Evolutionary conservation across 495 filamentous ascomycete genomes (phyloP).

Genomic region (Aspergillus ostianus): DNA sequence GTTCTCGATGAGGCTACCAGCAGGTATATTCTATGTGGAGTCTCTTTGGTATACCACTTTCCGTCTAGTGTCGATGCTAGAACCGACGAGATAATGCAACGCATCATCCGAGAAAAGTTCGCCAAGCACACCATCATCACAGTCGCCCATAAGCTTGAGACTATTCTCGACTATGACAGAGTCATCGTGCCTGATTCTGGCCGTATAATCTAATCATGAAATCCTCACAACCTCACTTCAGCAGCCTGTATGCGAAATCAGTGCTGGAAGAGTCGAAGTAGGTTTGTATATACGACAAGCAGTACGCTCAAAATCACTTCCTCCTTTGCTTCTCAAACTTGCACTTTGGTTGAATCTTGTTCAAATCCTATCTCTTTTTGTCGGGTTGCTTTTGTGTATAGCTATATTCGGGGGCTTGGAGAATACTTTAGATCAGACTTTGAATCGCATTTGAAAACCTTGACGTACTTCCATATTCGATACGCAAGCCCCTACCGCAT

Average conservation of each 20-base stretch:
- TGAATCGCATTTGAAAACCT: too few species aligned
- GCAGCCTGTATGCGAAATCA: constrained; percentile 30
- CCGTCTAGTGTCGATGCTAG: constrained; percentile 49
- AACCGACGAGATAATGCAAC: constrained; percentile 58
- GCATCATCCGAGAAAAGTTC: constrained; percentile 59
- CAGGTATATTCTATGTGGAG: constrained; percentile 31
- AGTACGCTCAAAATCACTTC: too few species aligned
- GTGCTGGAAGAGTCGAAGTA: constrained; percentile 26
- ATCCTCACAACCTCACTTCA: constrained; percentile 37
- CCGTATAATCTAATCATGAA: constrained; percentile 44
- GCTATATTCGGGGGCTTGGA: neutral
- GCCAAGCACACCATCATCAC: constrained; percentile 56
- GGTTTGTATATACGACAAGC: constrained; percentile 6
- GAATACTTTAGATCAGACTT: neutral
- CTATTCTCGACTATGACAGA: constrained; percentile 53
- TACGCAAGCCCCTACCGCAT: neutral
- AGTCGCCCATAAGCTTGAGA: constrained; percentile 62
- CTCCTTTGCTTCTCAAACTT: neutral
- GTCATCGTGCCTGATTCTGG: constrained; percentile 48
- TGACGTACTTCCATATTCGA: neutral
- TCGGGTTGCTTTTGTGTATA: neutral
- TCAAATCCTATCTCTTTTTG: neutral
- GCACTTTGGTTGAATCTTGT: neutral
- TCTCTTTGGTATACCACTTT: neutral
- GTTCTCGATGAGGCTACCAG: constrained; percentile 54